Conservation (phyloP, 192 early-diverging fungal genomes). For the Dispira simplex region DNA sequence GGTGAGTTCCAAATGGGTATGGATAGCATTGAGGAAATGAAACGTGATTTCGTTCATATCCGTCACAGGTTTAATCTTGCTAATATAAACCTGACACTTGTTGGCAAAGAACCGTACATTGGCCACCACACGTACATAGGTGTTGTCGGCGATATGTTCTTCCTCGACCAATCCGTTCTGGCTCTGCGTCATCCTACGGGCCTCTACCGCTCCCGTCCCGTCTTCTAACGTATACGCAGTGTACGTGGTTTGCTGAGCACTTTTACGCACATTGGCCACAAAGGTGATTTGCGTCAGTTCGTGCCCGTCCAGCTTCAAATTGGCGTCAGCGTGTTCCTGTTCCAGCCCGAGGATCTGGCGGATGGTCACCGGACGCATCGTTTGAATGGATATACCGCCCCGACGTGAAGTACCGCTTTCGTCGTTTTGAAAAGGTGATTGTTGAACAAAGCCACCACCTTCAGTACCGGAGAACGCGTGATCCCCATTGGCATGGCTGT, state of each 20-base stretch:
- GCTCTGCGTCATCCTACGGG: constrained; percentile 22
- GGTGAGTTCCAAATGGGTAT: constrained; percentile 41
- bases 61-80: constrained; percentile 41
- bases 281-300: constrained; percentile 44
- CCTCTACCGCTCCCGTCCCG: constrained; percentile 63
- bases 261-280: constrained; percentile 48
- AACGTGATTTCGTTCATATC: constrained; percentile 64
- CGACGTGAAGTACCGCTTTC: constrained; percentile 11
- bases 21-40: constrained; percentile 54
- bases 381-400: constrained; percentile 34
- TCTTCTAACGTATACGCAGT: constrained; percentile 62
- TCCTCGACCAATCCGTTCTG: constrained; percentile 12
- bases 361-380: constrained; percentile 69
- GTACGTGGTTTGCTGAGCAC: constrained; percentile 37
- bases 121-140: constrained; percentile 61
- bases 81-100: constrained; percentile 31
- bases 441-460: too few species aligned
- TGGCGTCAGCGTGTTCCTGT: constrained; percentile 34
- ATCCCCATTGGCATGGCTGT: too few species aligned
- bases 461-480: too few species aligned
- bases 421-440: too few species aligned
- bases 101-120: constrained; percentile 45
- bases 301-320: constrained; percentile 46
- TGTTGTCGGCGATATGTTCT: constrained; percentile 24
- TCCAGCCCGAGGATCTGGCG: constrained; percentile 45